Evolutionary conservation across 2,329 filamentous ascomycete genomes (phyloP), one percentile per base, ranked within the genome.

Genomic region (Endoconidiophora laricicola): DNA sequence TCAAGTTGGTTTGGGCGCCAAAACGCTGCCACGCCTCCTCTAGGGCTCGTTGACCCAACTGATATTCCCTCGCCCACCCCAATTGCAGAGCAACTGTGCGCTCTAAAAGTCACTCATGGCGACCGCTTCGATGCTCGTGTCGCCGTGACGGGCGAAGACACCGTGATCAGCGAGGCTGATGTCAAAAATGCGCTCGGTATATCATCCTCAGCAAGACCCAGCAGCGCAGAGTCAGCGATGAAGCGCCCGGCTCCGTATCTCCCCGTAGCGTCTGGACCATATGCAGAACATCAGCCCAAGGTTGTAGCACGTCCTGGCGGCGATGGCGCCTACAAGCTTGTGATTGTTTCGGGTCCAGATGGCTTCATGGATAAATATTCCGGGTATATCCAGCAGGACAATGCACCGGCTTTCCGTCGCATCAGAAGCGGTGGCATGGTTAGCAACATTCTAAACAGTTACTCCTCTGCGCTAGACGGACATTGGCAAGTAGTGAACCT

Each of bases 341-440:
- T 95, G n/a, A 70, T 94, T 50, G 76, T 96, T 1, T 94, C 87
- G 0, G 91, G 91, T 0, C 90, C 91, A 0, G 86, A 94, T 49
- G 90, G 91, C 0, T 96, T 96, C 64, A 73, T 96, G 38, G 73
- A 76, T 41, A 74, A 82, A 55, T 85, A 83, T 65, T 86, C 86
- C 2, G 90, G 91, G 1, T 69, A 26, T 18, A 48, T 54, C 6
- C 43, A 38, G 9, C 24, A 50, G 22, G 50, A 55, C 38, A 46
- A 46, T 36, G 52, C 48, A 4, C 52, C 52, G 7, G 48, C 52
- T 7, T 54, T 47, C 16, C 39, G 52, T 9, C 44, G 52, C 10
- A 41, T 54, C n/a, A 37, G 52, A 14, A 26, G 45, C 7, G 52
- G 52, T 23, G 54, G 54, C 2, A 40, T 55, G 23, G 43, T 54